These are phyloP conservation scores for Amylostereum areolatum DNA, from an alignment of 1,284 basidiomycete species.

Conservation along the genomic window DNA sequence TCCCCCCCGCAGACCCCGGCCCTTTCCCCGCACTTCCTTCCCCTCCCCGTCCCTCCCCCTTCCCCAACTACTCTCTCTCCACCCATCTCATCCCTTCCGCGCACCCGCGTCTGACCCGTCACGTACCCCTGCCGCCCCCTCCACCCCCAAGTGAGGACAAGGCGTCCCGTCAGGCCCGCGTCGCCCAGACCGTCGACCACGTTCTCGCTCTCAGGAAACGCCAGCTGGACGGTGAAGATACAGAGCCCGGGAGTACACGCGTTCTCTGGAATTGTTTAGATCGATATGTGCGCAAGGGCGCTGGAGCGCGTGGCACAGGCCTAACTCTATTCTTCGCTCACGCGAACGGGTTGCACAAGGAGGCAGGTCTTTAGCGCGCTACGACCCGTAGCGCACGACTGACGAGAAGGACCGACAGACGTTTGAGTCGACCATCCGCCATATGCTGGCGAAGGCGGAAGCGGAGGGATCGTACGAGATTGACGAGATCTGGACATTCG, in stretches of 20 bases:
- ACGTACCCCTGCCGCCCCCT: slow-evolving; percentile 33
- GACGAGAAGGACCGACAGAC: slow-evolving; percentile 9
- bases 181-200: slow-evolving; percentile 13
- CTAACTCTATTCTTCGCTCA: slow-evolving; percentile 71
- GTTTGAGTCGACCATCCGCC: slow-evolving; percentile 30
- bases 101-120: slow-evolving; percentile 49
- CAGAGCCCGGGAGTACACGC: slow-evolving; percentile 21
- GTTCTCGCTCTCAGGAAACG: slow-evolving; percentile 16
- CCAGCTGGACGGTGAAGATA: slow-evolving; percentile 20
- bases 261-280: slow-evolving; percentile 52
- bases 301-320: slow-evolving; percentile 23
- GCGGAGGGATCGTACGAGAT: slow-evolving; percentile 24
- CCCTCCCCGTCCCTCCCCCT: slow-evolving; percentile 14
- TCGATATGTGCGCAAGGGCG: slow-evolving; percentile 38
- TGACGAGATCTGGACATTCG: slow-evolving; percentile 78
- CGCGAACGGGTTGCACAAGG: slow-evolving; percentile 81
- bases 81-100: slow-evolving; percentile 76
- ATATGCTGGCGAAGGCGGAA: slow-evolving; percentile 33
- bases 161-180: slow-evolving; percentile 23
- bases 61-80: slow-evolving; percentile 34
- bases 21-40: slow-evolving; percentile 20
- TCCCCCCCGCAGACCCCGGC: neutral
- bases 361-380: slow-evolving; percentile 39
- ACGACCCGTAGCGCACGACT: neutral
- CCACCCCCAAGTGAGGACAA: slow-evolving; percentile 23